phyloP scores from a whole-genome alignment of 257 asterid genomes.

The Solanum arcanum region DNA sequence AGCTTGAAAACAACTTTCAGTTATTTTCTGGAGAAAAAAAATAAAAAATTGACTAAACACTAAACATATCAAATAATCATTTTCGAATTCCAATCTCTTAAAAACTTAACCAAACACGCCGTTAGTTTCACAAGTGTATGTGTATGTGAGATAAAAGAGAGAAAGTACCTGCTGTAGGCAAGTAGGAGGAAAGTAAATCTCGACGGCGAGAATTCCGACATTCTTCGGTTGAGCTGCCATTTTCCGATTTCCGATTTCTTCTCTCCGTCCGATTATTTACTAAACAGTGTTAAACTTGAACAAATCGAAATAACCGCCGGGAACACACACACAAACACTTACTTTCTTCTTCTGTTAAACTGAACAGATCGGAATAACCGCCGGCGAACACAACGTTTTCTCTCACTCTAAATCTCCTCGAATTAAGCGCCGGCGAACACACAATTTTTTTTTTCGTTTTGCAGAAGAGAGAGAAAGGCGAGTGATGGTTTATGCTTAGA shows the following conservation, averaged over 20 bases:
- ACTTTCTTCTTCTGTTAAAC: not conserved
- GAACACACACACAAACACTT: not conserved
- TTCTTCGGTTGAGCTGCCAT: slow-evolving; percentile 47
- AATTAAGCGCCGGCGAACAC: not conserved
- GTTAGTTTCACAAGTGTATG: not conserved
- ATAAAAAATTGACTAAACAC: not conserved
- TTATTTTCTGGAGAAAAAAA: not conserved
- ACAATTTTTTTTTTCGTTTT: not conserved
- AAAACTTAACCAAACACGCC: not conserved
- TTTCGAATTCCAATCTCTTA: not conserved
- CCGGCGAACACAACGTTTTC: not conserved
- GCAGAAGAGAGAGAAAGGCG: not conserved
- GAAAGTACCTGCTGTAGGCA: slow-evolving; percentile 78
- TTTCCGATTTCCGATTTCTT: not conserved
- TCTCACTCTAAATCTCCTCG: not conserved
- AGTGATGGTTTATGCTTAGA: not conserved
- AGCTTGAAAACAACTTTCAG: not conserved
- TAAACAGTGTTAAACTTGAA: not conserved
- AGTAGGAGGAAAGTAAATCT: slow-evolving; percentile 91
- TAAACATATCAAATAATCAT: not conserved
- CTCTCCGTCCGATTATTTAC: slow-evolving; percentile 1
- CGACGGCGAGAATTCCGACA: slow-evolving; percentile 94
- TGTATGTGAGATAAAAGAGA: not conserved
- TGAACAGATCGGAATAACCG: not conserved
- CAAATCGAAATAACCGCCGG: not conserved